Evolutionary conservation across 1,284 basidiomycete species (phyloP).

Genomic region (Stygiomarasmius scandens): DNA sequence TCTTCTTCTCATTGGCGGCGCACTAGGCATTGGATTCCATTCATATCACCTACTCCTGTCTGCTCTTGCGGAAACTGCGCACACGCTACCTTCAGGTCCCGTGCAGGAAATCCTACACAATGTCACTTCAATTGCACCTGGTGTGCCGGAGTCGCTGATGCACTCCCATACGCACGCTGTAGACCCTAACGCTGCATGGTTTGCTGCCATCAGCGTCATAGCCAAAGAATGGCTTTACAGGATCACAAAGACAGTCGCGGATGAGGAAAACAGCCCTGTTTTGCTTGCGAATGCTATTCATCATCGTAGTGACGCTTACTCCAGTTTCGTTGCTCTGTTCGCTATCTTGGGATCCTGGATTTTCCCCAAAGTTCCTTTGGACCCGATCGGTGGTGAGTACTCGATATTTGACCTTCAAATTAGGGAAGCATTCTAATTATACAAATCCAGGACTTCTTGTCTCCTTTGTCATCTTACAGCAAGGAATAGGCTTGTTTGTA

Average conservation of each 20-base stretch:
- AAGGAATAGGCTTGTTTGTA: constrained; percentile 75
- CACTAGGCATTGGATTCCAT: constrained; percentile 92
- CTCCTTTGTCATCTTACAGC: constrained; percentile 85
- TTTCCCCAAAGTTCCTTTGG: constrained; percentile 85
- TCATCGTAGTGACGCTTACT: constrained; percentile 94
- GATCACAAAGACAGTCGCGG: constrained; percentile 85
- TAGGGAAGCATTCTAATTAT: constrained; percentile 6
- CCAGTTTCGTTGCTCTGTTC: constrained; percentile 83
- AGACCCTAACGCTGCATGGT: constrained; percentile 97
- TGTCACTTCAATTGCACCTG: constrained; percentile 57
- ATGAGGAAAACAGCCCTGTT: constrained; percentile 88
- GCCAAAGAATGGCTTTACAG: constrained; percentile 95
- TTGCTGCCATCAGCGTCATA: constrained; percentile 80
- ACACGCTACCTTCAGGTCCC: constrained; percentile 57
- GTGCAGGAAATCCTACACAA: constrained; percentile 63
- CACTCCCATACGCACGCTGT: constrained; percentile 62
- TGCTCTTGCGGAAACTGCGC: constrained; percentile 62
- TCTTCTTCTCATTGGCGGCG: constrained; percentile 82
- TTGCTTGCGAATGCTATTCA: constrained; percentile 91
- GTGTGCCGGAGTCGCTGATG: constrained; percentile 49
- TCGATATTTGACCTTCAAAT: not conserved
- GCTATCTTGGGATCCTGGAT: constrained; percentile 89
- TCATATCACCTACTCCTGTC: constrained; percentile 82
- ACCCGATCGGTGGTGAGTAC: constrained; percentile 86
- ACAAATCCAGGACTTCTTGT: constrained; percentile 72